These are phyloP conservation scores for Mucor velutinosus DNA, from an alignment of 371 early-diverging fungal genomes.

Conservation along the genomic window DNA sequence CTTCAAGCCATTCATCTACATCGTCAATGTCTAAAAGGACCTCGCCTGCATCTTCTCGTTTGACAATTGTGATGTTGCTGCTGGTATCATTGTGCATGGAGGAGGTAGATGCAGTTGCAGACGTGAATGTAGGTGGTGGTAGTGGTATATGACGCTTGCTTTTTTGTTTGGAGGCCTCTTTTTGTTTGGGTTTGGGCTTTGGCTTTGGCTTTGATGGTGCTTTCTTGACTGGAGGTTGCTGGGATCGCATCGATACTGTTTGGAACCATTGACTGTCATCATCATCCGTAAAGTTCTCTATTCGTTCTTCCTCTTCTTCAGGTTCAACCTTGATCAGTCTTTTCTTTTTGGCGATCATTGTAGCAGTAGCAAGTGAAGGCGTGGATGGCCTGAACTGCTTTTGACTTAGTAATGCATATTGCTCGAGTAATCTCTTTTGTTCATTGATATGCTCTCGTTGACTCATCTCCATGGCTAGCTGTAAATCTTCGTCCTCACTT, in stretches of 20 bases:
- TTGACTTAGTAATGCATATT: background rate
- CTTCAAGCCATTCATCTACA: slow-evolving; percentile 14
- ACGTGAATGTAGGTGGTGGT: background rate
- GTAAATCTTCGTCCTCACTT: slow-evolving; percentile 10
- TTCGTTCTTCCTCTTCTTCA: background rate
- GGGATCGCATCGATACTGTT: slow-evolving; percentile 16
- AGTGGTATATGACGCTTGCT: background rate
- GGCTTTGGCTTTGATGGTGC: background rate
- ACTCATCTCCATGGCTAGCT: slow-evolving; percentile 16
- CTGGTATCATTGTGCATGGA: background rate
- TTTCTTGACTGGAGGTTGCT: background rate
- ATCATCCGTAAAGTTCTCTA: background rate
- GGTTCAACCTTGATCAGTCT: background rate
- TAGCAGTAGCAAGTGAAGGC: background rate
- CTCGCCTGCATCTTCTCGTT: background rate
- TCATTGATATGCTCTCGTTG: slow-evolving; percentile 21
- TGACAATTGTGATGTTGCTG: background rate
- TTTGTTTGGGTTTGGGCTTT: background rate
- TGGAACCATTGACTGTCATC: slow-evolving; percentile 25
- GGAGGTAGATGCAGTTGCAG: background rate
- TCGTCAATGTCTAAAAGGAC: slow-evolving; percentile 8
- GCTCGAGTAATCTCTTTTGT: slow-evolving; percentile 14
- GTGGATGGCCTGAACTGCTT: background rate
- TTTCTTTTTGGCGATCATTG: background rate
- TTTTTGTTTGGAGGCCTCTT: background rate